Evolutionary conservation across 2,329 filamentous ascomycete genomes (phyloP).

Genomic region (Scytalidium lignicola): DNA sequence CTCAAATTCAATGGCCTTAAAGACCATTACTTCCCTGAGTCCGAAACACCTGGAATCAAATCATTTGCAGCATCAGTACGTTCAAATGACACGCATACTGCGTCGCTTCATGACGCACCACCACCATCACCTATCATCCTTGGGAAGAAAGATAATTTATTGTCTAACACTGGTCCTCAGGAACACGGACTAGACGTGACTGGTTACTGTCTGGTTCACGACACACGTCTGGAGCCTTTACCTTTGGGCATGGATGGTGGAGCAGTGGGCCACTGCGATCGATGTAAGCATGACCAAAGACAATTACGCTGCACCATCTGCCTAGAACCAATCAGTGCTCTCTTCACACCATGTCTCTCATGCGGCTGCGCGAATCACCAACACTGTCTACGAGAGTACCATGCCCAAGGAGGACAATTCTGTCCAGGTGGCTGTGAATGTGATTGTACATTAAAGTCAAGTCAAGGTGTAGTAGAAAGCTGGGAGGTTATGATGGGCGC

Average conservation of each 20-base stretch:
- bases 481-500: conserved; percentile 51
- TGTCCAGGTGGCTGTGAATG: conserved; percentile 64
- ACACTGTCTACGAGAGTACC: conserved; percentile 35
- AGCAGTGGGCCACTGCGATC: conserved; percentile 42
- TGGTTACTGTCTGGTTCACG: conserved; percentile 58
- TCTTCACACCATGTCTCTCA: conserved; percentile 56
- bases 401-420: conserved; percentile 36
- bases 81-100: conserved; percentile 21
- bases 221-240: conserved; percentile 56
- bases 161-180: conserved; percentile 41
- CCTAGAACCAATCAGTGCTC: conserved; percentile 52
- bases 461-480: conserved; percentile 53
- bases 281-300: conserved; percentile 49
- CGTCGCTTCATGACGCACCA: conserved; percentile 14
- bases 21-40: conserved; percentile 35
- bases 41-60: conserved; percentile 23
- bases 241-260: conserved; percentile 33
- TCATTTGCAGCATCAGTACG: conserved; percentile 20
- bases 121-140: conserved; percentile 47
- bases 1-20: conserved; percentile 64
- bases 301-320: conserved; percentile 60
- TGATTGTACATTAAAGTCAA: conserved; percentile 52
- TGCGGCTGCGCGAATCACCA: conserved; percentile 61
- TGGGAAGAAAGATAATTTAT: conserved; percentile 49
- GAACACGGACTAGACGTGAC: conserved; percentile 55